Base-by-base conservation (phyloP, 306 rosid species). In the Glycine latifolia region DNA sequence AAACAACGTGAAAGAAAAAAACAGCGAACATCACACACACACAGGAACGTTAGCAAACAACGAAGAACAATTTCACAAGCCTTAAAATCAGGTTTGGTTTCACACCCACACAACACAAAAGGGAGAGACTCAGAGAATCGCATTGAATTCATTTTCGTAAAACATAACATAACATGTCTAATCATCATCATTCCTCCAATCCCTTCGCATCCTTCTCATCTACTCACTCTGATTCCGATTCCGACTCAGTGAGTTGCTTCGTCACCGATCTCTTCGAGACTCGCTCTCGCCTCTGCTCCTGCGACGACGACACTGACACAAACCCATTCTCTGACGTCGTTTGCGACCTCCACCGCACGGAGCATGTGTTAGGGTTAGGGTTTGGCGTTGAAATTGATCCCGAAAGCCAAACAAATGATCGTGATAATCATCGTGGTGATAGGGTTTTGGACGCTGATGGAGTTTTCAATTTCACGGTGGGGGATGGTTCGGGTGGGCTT, bases 221-320 rank as follows among this genome's bases (percentile, higher is more conserved):
- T 62, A 73, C 47, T 77, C 83, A 35, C 52, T 80, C 80, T 76
- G 48, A 63, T 66, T 66, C 71, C 6, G 91, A 88, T 83, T 47
- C 93, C 43, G 90, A 86, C 73, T 90, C 98, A 11, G 88, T 82
- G 65, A 87, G 89, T 82, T 86, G 90, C 82, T 91, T 94, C 79
- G 91, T 92, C 80, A 91, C 97, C 67, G 91, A 94, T 78, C 97
- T 92, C 50, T 91, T 91, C 75, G 91, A 87, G 47, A 79, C 80
- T 33, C 82, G 31, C 31, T 26, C 31, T 26, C 31, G 41, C 60
- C 13, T 14, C 16, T 49, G 66, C 47, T 75, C 79, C 5, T 88
- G 71, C 61, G 20, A 79, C 1, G 86, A 58, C 41, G 41, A 37
- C 43, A 9, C 67, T 2, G 79, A 84, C 81, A 12, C 83, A 7